phyloP scores from a whole-genome alignment of 2,329 filamentous ascomycete genomes.

The Trichophyton equinum region DNA sequence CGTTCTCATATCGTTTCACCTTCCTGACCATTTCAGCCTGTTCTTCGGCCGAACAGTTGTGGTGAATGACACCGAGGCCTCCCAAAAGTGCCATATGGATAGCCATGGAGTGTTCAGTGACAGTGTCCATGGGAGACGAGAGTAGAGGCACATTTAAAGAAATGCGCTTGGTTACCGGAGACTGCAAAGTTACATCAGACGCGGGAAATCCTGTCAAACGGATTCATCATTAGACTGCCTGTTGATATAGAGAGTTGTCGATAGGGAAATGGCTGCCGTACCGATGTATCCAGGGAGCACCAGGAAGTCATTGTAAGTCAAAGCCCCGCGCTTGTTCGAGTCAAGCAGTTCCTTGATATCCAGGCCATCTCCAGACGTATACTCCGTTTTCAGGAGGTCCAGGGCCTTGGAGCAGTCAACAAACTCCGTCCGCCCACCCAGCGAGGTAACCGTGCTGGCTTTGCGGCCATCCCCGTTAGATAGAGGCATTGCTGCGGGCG shows the following conservation, averaged over 20 bases:
- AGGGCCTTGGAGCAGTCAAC: conserved; percentile 65
- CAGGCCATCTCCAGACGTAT: conserved; percentile 71
- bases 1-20: conserved; percentile 98
- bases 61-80: conserved; percentile 74
- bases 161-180: conserved; percentile 89
- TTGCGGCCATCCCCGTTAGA: conserved; percentile 49
- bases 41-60: conserved; percentile 96
- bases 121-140: conserved; percentile 98
- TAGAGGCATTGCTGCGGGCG: conserved; percentile 51
- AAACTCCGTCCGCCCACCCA: conserved; percentile 41
- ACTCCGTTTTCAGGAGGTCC: conserved; percentile 65
- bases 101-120: conserved; percentile 98
- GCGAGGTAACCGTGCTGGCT: conserved; percentile 38
- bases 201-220: conserved; percentile 62
- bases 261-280: conserved; percentile 26
- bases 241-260: neutral
- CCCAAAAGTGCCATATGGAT: conserved; percentile 62
- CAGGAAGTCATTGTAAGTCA: conserved; percentile 99
- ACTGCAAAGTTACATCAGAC: conserved; percentile 74
- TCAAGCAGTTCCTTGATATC: conserved; percentile 77
- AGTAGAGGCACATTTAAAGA: conserved; percentile 92
- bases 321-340: conserved; percentile 78
- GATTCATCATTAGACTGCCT: neutral
- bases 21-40: conserved; percentile 99
- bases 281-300: conserved; percentile 93